phyloP scores from a whole-genome alignment of 2,329 filamentous ascomycete species.

The Coleophoma crateriformis region DNA sequence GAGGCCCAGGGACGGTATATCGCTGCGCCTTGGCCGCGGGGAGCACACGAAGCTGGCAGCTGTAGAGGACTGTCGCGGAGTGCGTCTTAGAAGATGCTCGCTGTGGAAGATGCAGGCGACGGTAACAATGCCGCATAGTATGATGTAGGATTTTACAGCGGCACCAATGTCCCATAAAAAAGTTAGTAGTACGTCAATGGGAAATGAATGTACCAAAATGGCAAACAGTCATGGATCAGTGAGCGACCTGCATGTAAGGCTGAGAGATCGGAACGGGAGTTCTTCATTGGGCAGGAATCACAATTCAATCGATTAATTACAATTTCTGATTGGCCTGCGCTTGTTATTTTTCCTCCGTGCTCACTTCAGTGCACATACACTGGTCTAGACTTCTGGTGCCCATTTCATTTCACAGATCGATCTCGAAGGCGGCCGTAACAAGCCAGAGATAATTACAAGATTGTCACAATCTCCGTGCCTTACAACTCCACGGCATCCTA shows the following conservation, averaged over 20 bases:
- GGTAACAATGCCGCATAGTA: too few relatives aligned
- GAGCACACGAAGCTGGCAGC: conserved; percentile 7
- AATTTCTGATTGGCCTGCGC: background rate
- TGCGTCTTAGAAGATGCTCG: too few relatives aligned
- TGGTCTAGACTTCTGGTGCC: too few relatives aligned
- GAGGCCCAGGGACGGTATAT: conserved; percentile 21
- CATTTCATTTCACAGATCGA: too few relatives aligned
- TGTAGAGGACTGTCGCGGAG: background rate
- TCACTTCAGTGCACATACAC: background rate
- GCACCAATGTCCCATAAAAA: conserved; percentile 8
- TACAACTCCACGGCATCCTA: background rate
- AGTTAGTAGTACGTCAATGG: conserved; percentile 13
- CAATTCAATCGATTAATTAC: background rate
- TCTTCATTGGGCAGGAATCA: background rate
- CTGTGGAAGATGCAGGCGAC: too few relatives aligned
- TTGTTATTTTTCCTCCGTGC: background rate
- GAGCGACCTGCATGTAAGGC: conserved; percentile 22
- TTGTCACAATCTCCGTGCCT: background rate
- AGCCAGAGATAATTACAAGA: background rate
- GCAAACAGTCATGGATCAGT: conserved; percentile 22
- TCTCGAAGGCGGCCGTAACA: too few relatives aligned
- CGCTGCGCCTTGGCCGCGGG: conserved; percentile 14
- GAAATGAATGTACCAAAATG: conserved; percentile 16
- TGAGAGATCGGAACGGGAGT: conserved; percentile 9
- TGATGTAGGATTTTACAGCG: too few relatives aligned